A percentile compares a stretch with the other conserved stretches of the same genome.
phyloP scores from a whole-genome alignment of 352 stramenopile genomes.

The Saprolegnia parasitica region DNA sequence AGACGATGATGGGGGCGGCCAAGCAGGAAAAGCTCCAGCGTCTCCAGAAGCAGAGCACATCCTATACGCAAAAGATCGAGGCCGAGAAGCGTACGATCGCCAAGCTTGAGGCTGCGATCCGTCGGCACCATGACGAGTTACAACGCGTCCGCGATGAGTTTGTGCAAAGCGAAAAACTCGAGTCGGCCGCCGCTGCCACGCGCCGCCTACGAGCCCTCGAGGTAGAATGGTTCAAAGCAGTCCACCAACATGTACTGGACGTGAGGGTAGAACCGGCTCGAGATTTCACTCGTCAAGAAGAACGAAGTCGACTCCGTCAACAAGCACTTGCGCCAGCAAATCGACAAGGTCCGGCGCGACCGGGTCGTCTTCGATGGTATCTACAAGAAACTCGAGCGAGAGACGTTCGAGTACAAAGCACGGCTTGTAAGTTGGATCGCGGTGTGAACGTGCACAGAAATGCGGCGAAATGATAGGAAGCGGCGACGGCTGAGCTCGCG shows the following conservation, averaged over 20 bases:
- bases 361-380: conserved; percentile 76
- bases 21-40: conserved; percentile 54
- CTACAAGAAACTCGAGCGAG: conserved; percentile 81
- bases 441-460: not conserved
- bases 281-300: conserved; percentile 70
- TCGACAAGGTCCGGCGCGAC: conserved; percentile 64
- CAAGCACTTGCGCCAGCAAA: conserved; percentile 63
- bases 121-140: conserved; percentile 46
- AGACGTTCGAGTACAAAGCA: conserved; percentile 48
- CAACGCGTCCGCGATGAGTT: conserved; percentile 39
- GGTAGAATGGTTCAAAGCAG: not conserved
- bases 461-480: conserved; percentile 33
- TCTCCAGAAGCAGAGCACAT: conserved; percentile 46
- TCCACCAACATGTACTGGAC: not conserved
- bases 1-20: conserved; percentile 45
- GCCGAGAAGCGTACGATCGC: conserved; percentile 39
- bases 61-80: conserved; percentile 49
- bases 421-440: conserved; percentile 28
- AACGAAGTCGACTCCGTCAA: conserved; percentile 81
- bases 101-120: conserved; percentile 45
- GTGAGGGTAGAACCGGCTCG: conserved; percentile 45
- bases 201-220: conserved; percentile 53
- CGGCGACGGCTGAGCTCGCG: conserved; percentile 41
- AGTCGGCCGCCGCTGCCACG: conserved; percentile 44
- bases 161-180: conserved; percentile 32